Percentiles rank a stretch among this genome's conserved stretches.
phyloP scores from a whole-genome alignment of 23 red algal genomes.

The Gracilaria vermiculophylla region DNA sequence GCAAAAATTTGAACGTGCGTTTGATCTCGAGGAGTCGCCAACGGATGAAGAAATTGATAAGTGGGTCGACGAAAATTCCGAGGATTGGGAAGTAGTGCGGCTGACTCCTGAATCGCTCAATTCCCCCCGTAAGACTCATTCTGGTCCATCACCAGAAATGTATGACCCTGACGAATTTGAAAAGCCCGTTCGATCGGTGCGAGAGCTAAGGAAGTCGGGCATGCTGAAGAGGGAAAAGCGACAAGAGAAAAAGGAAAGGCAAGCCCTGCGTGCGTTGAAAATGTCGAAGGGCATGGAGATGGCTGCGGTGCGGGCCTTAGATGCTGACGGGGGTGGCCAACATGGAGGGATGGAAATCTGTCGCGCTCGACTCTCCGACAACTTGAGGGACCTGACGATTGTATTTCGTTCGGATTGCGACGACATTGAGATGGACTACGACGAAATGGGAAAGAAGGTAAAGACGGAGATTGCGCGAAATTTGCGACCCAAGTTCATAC shows the following conservation, averaged over 20 bases:
- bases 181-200: not conserved
- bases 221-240: not conserved
- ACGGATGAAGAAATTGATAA: not conserved
- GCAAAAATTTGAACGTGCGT: not conserved
- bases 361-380: not conserved
- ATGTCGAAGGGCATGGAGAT: not conserved
- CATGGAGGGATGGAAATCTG: not conserved
- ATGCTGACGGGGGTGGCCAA: not conserved
- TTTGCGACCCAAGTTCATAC: not conserved
- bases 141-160: not conserved
- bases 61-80: not conserved
- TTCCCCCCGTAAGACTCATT: not conserved
- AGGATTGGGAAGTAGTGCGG: not conserved
- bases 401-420: not conserved
- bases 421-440: not conserved
- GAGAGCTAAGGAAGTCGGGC: not conserved
- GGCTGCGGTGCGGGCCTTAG: not conserved
- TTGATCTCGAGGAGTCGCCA: not conserved
- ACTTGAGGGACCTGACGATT: constrained; percentile 8
- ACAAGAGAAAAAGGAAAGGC: not conserved
- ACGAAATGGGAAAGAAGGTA: not conserved
- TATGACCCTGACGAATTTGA: not conserved
- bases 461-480: constrained; percentile 2
- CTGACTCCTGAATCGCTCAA: too few species aligned
- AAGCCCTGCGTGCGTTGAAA: not conserved